Base-by-base conservation (phyloP, 768 basidiomycete species). In the Suillus placidus region DNA sequence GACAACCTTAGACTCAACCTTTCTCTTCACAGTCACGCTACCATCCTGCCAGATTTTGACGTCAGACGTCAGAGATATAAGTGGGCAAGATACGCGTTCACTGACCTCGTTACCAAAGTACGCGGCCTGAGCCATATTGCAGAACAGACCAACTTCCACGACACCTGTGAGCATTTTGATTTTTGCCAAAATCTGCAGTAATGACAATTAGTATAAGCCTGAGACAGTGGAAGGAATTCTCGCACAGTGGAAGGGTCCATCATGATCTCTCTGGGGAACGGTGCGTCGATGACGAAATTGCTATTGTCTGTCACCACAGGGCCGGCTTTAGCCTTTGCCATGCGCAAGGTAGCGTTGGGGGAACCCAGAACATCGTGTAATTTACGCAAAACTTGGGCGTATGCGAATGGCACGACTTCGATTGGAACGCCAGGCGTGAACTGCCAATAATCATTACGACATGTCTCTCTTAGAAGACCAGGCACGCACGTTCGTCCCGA, bases 131-230 rank as follows among this genome's bases (percentile, higher is more conserved):
- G 92, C 95, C 84, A 97, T 90, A 62, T 88, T 82, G 74, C 94
- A 95, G 81, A 99, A 99, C n/a, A 99, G 78, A 1, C 97, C 97
- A 40, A 98, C 97, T 77, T 99, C 97, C n/a, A 99, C 94, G 30
- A 98, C 94, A 55, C 97, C 97, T 4, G 97, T 99, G 66, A 99
- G 83, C 85, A 97, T 87, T 82, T 98, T 99, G 73, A 99, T 91
- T 66, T 84, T 82, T 18, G 81, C 77, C 80, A 97, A 80, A 20
- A 98, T 82, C 93, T 96, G 73, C 9, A 61, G 35, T 49, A 71
- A 23, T 30, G 10, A 26, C 26, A 26, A 26, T 62, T 37, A 68
- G 38, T 32, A 20, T 18, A 14, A 40, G 12, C 37, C n/a, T 20
- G 20, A 26, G 23, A 16, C 18, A 26, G 20, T 38, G 13, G 13